phyloP scores from a whole-genome alignment of 2,329 filamentous ascomycete genomes.

The Colletotrichum caudatum region DNA sequence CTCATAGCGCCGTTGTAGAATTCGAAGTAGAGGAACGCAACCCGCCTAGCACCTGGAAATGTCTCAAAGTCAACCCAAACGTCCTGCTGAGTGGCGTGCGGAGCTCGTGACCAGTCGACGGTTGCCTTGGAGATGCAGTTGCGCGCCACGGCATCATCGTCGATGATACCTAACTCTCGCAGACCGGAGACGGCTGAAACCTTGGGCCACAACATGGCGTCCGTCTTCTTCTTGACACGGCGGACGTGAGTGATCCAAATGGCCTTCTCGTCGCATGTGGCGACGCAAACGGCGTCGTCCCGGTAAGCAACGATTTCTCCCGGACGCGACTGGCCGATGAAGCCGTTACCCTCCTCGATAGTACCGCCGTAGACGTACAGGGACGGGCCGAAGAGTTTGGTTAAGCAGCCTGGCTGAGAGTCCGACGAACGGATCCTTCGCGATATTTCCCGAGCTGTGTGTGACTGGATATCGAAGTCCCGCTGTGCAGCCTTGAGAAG shows the following conservation, averaged over 20 bases:
- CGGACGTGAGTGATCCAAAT: constrained; percentile 57
- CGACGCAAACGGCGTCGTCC: constrained; percentile 52
- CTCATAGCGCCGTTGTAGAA: constrained; percentile 60
- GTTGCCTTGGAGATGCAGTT: constrained; percentile 36
- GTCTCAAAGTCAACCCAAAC: constrained; percentile 53
- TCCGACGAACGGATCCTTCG: constrained; percentile 56
- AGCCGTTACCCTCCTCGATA: constrained; percentile 49
- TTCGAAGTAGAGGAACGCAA: constrained; percentile 56
- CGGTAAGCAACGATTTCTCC: constrained; percentile 52
- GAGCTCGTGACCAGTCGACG: constrained; percentile 48
- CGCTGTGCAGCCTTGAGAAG: constrained; percentile 55
- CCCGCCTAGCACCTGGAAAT: constrained; percentile 44
- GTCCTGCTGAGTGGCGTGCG: constrained; percentile 53
- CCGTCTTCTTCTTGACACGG: constrained; percentile 52
- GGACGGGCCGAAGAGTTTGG: constrained; percentile 51
- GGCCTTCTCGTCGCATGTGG: constrained; percentile 54
- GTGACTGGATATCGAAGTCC: constrained; percentile 51
- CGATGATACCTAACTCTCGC: constrained; percentile 50
- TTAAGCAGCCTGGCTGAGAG: constrained; percentile 57
- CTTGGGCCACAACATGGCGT: constrained; percentile 56
- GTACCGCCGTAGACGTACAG: constrained; percentile 57
- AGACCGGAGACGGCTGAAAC: constrained; percentile 53
- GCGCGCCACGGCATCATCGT: constrained; percentile 37
- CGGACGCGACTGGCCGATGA: constrained; percentile 36
- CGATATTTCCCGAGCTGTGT: constrained; percentile 54